These are phyloP conservation scores for Claviceps sp. DNA, from an alignment of 2,329 filamentous ascomycete genomes.

Conservation along the genomic window DNA sequence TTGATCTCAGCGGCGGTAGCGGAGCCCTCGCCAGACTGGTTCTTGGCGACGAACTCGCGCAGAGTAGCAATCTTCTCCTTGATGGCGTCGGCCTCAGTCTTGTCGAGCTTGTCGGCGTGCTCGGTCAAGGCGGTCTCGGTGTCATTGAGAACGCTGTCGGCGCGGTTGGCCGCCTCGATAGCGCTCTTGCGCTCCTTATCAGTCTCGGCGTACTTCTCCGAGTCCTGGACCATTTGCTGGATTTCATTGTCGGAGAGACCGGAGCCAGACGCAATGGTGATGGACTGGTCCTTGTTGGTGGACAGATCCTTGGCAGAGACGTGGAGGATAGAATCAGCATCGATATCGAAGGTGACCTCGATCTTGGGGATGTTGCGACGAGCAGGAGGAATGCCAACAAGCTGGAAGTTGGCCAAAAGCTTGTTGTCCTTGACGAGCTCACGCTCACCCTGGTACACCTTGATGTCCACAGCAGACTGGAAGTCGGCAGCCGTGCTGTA, in stretches of 20 bases:
- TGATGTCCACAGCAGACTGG: conserved; percentile 98
- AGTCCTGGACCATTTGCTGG: conserved; percentile 93
- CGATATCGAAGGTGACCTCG: conserved; percentile 97
- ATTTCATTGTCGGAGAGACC: conserved; percentile 93
- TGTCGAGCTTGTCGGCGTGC: conserved; percentile 90
- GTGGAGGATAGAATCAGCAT: conserved; percentile 94
- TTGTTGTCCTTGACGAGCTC: conserved; percentile 98
- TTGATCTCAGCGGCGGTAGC: conserved; percentile 88
- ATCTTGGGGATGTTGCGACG: conserved; percentile 94
- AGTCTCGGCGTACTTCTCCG: conserved; percentile 86
- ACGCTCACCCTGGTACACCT: conserved; percentile 99
- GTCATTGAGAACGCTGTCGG: conserved; percentile 91
- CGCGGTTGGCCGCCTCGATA: conserved; percentile 94
- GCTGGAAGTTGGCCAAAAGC: conserved; percentile 97
- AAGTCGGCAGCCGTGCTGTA: conserved; percentile 97
- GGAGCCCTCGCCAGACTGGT: conserved; percentile 78
- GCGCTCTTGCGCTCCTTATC: conserved; percentile 95
- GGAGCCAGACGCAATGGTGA: conserved; percentile 95
- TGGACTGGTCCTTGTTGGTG: conserved; percentile 98
- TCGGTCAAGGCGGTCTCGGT: conserved; percentile 98
- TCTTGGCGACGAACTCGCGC: conserved; percentile 85
- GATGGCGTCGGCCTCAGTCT: conserved; percentile 85
- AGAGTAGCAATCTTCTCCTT: conserved; percentile 82
- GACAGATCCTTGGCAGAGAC: conserved; percentile 98
- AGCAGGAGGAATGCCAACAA: conserved; percentile 89